These are phyloP conservation scores for Myotisia sp. DNA, from an alignment of 2,329 filamentous ascomycete genomes.

Conservation along the genomic window DNA sequence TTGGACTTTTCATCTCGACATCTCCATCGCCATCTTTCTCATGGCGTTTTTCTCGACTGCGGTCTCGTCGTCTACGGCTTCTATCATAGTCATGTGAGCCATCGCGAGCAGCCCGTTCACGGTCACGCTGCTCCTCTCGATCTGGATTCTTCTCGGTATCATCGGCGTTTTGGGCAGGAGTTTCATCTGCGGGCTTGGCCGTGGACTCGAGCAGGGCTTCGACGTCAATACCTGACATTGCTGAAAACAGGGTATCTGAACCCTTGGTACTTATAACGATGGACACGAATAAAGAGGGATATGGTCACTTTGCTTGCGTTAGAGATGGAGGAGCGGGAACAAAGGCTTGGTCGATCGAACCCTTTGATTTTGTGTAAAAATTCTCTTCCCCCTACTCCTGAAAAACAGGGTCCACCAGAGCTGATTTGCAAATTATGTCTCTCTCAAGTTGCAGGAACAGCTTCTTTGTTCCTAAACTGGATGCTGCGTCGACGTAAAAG, in stretches of 20 bases:
- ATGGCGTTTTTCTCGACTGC: constrained; percentile 33
- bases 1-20: constrained; percentile 49
- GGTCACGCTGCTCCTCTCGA: constrained; percentile 40
- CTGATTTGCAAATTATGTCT: background rate
- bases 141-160: constrained; percentile 42
- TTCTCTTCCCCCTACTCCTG: too few relatives aligned
- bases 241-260: constrained; percentile 21
- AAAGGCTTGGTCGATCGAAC: constrained; percentile 20
- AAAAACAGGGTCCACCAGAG: background rate
- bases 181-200: constrained; percentile 39
- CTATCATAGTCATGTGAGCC: constrained; percentile 43
- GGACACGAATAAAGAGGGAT: constrained; percentile 18
- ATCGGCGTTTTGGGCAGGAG: constrained; percentile 38
- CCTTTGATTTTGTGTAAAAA: constrained; percentile 17
- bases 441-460: background rate
- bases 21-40: constrained; percentile 42
- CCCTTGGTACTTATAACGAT: constrained; percentile 18
- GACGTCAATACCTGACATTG: constrained; percentile 61
- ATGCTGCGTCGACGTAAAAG: too few relatives aligned
- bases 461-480: too few relatives aligned
- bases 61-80: constrained; percentile 43
- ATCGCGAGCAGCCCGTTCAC: constrained; percentile 36
- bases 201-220: constrained; percentile 83
- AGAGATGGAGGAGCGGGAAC: constrained; percentile 19
- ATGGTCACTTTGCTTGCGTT: constrained; percentile 25